Percentiles rank a stretch among this genome's conserved stretches.
These are phyloP conservation scores for Schoenoplectus triqueter DNA, from an alignment of 202 grass and related monocot species.

Conservation along the genomic window DNA sequence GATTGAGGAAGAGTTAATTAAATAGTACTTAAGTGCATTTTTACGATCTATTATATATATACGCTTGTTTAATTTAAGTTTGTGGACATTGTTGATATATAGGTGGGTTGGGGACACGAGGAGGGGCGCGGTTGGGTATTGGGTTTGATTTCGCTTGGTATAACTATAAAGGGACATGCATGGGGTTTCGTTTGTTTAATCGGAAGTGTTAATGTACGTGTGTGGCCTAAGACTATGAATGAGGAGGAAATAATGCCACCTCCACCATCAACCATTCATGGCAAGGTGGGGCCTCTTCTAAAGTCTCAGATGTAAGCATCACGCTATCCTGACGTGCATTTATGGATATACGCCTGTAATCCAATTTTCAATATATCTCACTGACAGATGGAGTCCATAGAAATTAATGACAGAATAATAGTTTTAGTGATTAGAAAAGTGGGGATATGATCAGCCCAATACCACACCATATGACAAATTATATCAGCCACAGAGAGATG, in stretches of 20 bases:
- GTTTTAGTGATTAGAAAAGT: background rate
- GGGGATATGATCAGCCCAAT: background rate
- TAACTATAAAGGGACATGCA: constrained; percentile 3
- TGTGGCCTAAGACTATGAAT: constrained; percentile 12
- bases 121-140: background rate
- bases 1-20: background rate
- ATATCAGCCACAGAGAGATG: background rate
- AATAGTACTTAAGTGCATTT: background rate
- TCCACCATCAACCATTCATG: constrained; percentile 39
- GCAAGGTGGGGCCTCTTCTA: constrained; percentile 26
- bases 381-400: background rate
- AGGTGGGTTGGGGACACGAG: constrained; percentile 25
- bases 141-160: constrained; percentile 32
- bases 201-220: background rate
- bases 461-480: background rate
- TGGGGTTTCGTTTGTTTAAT: constrained; percentile 22
- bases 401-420: background rate
- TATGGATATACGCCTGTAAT: constrained; percentile 12
- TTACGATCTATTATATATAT: too few relatives aligned
- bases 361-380: background rate
- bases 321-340: constrained; percentile 63
- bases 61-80: background rate
- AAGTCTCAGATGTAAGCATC: constrained; percentile 57
- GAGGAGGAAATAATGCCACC: constrained; percentile 41
- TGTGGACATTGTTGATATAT: background rate